Percentiles rank a stretch among this genome's conserved stretches.
Evolutionary conservation across 768 basidiomycete genomes (phyloP).

Genomic region (Gelatoporia subvermispora): DNA sequence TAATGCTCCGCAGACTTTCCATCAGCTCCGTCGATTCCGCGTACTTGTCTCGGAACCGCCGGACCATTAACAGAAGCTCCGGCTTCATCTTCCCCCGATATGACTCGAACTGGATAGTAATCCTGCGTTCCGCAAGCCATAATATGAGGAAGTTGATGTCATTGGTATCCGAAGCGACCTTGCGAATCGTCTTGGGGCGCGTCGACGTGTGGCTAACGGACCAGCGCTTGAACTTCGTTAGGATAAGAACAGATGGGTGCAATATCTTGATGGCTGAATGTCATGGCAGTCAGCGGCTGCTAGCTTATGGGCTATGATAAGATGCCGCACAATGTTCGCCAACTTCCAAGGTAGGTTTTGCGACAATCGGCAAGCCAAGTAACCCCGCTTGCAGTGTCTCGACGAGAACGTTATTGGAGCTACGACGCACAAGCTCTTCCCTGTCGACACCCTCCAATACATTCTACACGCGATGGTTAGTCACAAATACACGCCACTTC

Average conservation of each 20-base stretch:
- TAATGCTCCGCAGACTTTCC: conserved; percentile 3
- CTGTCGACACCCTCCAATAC: neutral
- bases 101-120: conserved; percentile 1
- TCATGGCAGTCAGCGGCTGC: neutral
- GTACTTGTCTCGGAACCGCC: conserved; percentile 8
- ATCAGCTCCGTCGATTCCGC: conserved; percentile 1
- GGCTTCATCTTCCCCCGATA: conserved; percentile 8
- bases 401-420: conserved; percentile 4
- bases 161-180: conserved; percentile 1
- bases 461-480: neutral
- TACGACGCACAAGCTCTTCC: conserved; percentile 1
- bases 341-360: neutral
- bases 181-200: conserved; percentile 4
- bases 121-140: neutral
- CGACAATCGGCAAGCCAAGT: conserved; percentile 1
- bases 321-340: neutral
- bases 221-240: conserved; percentile 11
- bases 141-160: conserved; percentile 7
- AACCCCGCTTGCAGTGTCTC: conserved; percentile 1
- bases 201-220: conserved; percentile 5
- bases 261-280: conserved; percentile 2
- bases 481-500: neutral
- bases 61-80: conserved; percentile 8
- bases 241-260: conserved; percentile 7
- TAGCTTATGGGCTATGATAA: no score